These are phyloP conservation scores for Phaeophleospora eucalypticola DNA, from an alignment of 2,329 filamentous ascomycete species.

Conservation along the genomic window DNA sequence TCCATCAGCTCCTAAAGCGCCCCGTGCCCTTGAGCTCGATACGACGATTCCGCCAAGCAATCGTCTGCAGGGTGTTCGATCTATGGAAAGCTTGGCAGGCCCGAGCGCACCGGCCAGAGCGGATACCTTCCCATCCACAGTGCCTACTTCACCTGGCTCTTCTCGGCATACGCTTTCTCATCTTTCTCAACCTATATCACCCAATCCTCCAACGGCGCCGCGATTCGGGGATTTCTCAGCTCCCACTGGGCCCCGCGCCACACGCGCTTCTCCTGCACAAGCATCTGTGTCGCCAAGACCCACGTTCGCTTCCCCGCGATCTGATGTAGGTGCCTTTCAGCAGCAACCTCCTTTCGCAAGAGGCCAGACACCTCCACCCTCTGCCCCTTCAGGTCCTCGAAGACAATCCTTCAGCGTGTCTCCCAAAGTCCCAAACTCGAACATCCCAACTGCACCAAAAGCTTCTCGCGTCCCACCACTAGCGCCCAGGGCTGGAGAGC, in stretches of 20 bases:
- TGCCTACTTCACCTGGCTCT: conserved; percentile 21
- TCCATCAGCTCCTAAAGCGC: conserved; percentile 31
- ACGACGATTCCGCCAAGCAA: conserved; percentile 18
- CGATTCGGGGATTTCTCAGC: conserved; percentile 25
- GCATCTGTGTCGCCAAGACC: conserved; percentile 25
- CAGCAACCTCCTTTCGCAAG: conserved; percentile 6
- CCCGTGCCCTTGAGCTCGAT: conserved; percentile 29
- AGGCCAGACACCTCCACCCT: conserved; percentile 27
- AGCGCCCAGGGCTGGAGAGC: conserved; percentile 11
- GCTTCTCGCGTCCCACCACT: conserved; percentile 25
- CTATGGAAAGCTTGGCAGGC: conserved; percentile 26
- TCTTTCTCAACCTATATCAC: conserved; percentile 24
- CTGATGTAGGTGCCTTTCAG: conserved; percentile 20
- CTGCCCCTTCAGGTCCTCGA: conserved; percentile 32
- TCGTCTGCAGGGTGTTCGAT: conserved; percentile 28
- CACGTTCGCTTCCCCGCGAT: conserved; percentile 25
- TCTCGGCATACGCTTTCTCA: conserved; percentile 20
- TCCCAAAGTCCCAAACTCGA: conserved; percentile 29
- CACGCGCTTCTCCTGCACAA: conserved; percentile 22
- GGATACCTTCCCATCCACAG: conserved; percentile 5
- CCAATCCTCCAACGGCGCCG: conserved; percentile 17
- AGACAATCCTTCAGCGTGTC: conserved; percentile 34
- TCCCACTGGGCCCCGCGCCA: conserved; percentile 31
- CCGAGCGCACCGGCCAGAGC: conserved; percentile 17
- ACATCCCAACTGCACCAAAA: conserved; percentile 36